Conservation (phyloP, 1,139 yeast species). For the Yamadazyma sp. region DNA sequence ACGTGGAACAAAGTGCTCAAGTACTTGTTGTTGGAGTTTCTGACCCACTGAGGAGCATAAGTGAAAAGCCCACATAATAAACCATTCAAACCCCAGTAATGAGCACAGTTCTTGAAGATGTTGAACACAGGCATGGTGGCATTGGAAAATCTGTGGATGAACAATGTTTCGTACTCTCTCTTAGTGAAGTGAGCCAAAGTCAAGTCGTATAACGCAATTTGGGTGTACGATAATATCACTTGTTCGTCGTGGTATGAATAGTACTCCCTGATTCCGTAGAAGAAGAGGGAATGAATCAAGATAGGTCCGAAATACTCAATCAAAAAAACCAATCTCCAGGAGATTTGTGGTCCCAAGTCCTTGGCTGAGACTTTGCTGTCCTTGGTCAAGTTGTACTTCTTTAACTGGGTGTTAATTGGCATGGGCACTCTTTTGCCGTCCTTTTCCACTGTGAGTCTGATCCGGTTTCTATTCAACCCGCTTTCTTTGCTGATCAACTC, state of each 20-base stretch:
- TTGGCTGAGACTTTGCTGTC: conserved; percentile 49
- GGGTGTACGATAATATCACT: conserved; percentile 12
- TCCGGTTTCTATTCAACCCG: conserved; percentile 24
- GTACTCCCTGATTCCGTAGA: conserved; percentile 25
- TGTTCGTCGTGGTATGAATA: conserved; percentile 1
- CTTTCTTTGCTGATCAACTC: conserved; percentile 45
- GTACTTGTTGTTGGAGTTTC: conserved; percentile 9
- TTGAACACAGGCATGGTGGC: conserved; percentile 91
- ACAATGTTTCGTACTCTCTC: conserved; percentile 84
- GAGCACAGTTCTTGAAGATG: conserved; percentile 83
- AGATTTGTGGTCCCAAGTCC: conserved; percentile 91
- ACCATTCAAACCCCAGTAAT: conserved; percentile 91
- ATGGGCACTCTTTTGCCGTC: conserved; percentile 36
- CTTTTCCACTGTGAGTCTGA: conserved; percentile 38
- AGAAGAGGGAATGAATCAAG: conserved; percentile 71
- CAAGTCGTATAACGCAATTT: conserved; percentile 27
- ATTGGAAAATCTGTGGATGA: conserved; percentile 79
- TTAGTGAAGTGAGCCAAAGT: conserved; percentile 76
- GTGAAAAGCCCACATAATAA: conserved; percentile 65
- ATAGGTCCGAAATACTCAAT: conserved; percentile 91
- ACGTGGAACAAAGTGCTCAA: conserved; percentile 11
- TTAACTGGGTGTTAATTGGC: conserved; percentile 29
- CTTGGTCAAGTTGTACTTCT: conserved; percentile 30
- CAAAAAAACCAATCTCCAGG: conserved; percentile 85
- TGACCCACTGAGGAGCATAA: conserved; percentile 53